Conservation (phyloP, 805 yeast genomes). For the Huiozyma sinensis region DNA sequence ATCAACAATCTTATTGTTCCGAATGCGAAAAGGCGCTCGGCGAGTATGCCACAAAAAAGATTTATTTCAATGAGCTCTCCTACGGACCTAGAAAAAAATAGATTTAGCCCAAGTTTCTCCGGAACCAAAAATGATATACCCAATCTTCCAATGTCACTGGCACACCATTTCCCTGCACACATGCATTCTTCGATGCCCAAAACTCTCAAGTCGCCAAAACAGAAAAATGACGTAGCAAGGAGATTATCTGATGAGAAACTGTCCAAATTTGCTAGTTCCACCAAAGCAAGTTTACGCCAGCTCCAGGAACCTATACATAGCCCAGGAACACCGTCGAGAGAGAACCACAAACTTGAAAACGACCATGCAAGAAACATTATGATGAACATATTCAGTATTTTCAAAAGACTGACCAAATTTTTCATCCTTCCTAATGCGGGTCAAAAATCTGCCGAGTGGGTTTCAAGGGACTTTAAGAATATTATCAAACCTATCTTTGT, state of each 20-base stretch:
- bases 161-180: background rate
- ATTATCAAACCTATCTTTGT: constrained; percentile 27
- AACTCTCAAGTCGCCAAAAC: constrained; percentile 10
- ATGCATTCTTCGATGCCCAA: constrained; percentile 2
- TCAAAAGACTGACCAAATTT: constrained; percentile 12
- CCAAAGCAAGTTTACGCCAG: constrained; percentile 1
- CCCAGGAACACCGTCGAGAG: background rate
- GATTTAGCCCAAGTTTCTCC: constrained; percentile 1
- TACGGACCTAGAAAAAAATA: constrained; percentile 2
- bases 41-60: background rate
- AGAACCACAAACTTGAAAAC: constrained; percentile 1
- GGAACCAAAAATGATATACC: constrained; percentile 1
- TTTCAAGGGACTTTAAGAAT: constrained; percentile 6
- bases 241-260: constrained; percentile 16
- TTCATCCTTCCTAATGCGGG: constrained; percentile 8
- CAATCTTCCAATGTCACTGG: background rate
- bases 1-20: background rate
- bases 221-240: constrained; percentile 9
- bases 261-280: constrained; percentile 4
- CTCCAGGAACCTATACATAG: background rate
- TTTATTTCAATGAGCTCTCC: constrained; percentile 1
- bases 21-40: constrained; percentile 1
- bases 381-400: constrained; percentile 15
- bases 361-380: constrained; percentile 16
- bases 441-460: constrained; percentile 3